Evolutionary conservation across 495 filamentous ascomycete species (phyloP).

Genomic region (Monascus purpureus): DNA sequence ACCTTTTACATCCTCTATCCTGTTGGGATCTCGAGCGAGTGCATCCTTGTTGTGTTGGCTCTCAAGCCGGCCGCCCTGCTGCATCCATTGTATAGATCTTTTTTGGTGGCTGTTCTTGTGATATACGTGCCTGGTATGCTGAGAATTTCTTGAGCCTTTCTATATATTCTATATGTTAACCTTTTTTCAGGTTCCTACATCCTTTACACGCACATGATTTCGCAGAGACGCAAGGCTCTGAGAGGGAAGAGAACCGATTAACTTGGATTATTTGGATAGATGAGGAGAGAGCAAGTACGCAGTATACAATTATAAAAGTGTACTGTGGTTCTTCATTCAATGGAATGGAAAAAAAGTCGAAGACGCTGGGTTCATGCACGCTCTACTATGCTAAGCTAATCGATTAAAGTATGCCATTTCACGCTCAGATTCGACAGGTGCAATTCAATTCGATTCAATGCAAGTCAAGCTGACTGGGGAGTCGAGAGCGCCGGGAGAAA

Average conservation of each 20-base stretch:
- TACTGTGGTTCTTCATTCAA: no score
- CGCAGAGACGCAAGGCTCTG: constrained; percentile 67
- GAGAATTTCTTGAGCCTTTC: background rate
- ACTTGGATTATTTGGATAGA: no score
- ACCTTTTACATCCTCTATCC: constrained; percentile 89
- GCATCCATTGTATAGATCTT: constrained; percentile 37
- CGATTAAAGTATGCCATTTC: no score
- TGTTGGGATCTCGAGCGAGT: constrained; percentile 77
- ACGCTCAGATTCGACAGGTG: no score
- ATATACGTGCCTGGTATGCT: constrained; percentile 71
- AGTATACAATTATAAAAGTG: no score
- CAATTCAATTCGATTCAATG: no score
- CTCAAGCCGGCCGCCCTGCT: constrained; percentile 42
- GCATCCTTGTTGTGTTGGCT: constrained; percentile 54
- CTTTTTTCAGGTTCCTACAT: constrained; percentile 57
- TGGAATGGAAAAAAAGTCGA: no score
- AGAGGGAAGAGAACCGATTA: constrained; percentile 37
- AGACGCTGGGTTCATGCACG: no score
- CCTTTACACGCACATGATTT: constrained; percentile 88
- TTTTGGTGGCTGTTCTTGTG: constrained; percentile 46
- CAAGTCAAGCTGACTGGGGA: no score
- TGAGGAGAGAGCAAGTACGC: no score
- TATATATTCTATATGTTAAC: constrained; percentile 2
- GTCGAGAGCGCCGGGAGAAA: no score
- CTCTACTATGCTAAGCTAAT: no score